phyloP scores from a whole-genome alignment of 768 basidiomycete genomes.

The Mycena polygramma region DNA sequence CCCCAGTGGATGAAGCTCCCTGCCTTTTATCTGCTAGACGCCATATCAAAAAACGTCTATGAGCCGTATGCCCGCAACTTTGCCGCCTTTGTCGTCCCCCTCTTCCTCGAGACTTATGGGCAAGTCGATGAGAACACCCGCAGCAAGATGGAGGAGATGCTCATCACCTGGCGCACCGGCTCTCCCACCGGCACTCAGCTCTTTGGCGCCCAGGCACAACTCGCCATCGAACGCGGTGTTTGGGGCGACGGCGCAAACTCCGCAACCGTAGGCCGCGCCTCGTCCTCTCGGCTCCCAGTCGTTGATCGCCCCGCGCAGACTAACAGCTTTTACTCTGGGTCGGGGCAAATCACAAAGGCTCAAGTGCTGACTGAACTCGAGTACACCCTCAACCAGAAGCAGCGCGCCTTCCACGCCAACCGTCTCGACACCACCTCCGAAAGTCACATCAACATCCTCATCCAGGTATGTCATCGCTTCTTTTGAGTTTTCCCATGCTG shows the following conservation, averaged over 20 bases:
- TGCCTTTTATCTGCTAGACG: slow-evolving; percentile 94
- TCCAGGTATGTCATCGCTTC: slow-evolving; percentile 70
- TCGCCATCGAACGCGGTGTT: slow-evolving; percentile 86
- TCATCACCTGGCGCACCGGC: slow-evolving; percentile 93
- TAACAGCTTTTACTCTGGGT: slow-evolving; percentile 51
- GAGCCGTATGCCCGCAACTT: slow-evolving; percentile 93
- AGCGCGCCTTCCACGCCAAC: slow-evolving; percentile 77
- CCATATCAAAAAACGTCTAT: slow-evolving; percentile 96
- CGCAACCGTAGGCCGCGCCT: slow-evolving; percentile 53
- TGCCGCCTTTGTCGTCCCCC: slow-evolving; percentile 80
- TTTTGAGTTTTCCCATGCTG: slow-evolving; percentile 13
- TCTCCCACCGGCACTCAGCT: slow-evolving; percentile 85
- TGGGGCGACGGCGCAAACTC: slow-evolving; percentile 72
- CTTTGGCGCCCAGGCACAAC: slow-evolving; percentile 85
- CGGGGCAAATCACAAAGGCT: slow-evolving; percentile 71
- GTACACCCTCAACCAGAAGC: slow-evolving; percentile 85
- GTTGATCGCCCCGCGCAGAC: slow-evolving; percentile 41
- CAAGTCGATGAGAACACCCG: slow-evolving; percentile 88
- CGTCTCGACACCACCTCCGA: slow-evolving; percentile 78
- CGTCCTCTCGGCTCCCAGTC: slow-evolving; percentile 26
- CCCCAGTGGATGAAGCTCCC: slow-evolving; percentile 93
- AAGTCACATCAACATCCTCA: slow-evolving; percentile 82
- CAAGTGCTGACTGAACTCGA: slow-evolving; percentile 90
- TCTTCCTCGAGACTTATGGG: slow-evolving; percentile 91
- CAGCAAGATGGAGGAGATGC: slow-evolving; percentile 98